Conservation (phyloP, 2,329 filamentous ascomycete genomes). For the Venturia effusa region DNA sequence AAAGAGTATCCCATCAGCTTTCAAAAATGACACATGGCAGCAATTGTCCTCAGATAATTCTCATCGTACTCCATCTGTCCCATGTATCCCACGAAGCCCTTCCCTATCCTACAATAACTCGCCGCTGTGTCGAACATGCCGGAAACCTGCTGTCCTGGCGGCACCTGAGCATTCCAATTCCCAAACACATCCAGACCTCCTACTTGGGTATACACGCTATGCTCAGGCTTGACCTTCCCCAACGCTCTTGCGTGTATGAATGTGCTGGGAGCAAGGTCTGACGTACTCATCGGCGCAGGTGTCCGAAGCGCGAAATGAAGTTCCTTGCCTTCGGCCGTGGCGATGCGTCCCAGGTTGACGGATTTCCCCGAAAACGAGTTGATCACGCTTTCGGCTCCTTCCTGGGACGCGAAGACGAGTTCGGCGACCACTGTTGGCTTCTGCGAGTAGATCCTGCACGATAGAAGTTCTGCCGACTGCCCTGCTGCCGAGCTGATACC, state of each 20-base stretch:
- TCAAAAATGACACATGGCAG: constrained; percentile 12
- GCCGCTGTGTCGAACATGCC: constrained; percentile 1
- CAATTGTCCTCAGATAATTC: constrained; percentile 6
- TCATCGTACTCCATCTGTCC: constrained; percentile 11
- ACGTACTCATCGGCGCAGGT: constrained; percentile 7
- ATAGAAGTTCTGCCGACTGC: neutral
- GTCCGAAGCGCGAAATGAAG: constrained; percentile 4
- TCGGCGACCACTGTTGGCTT: constrained; percentile 9
- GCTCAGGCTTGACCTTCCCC: constrained; percentile 4
- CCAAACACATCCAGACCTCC: neutral
- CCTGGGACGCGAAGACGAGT: constrained; percentile 8
- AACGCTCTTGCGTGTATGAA: constrained; percentile 5
- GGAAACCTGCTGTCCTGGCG: neutral
- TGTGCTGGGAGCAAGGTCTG: neutral
- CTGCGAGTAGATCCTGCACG: constrained; percentile 7
- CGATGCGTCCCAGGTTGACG: constrained; percentile 8
- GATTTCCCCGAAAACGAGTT: constrained; percentile 7
- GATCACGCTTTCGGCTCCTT: constrained; percentile 9
- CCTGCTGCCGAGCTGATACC: constrained; percentile 2
- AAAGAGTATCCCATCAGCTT: neutral
- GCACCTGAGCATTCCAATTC: neutral
- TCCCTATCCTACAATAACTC: constrained; percentile 10
- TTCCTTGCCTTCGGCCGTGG: constrained; percentile 8
- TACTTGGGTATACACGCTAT: constrained; percentile 4
- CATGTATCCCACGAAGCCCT: constrained; percentile 9